Evolutionary conservation across 768 basidiomycete genomes (phyloP), one percentile per base, ranked within the genome.

Genomic region (Thelephora aurantiotincta): DNA sequence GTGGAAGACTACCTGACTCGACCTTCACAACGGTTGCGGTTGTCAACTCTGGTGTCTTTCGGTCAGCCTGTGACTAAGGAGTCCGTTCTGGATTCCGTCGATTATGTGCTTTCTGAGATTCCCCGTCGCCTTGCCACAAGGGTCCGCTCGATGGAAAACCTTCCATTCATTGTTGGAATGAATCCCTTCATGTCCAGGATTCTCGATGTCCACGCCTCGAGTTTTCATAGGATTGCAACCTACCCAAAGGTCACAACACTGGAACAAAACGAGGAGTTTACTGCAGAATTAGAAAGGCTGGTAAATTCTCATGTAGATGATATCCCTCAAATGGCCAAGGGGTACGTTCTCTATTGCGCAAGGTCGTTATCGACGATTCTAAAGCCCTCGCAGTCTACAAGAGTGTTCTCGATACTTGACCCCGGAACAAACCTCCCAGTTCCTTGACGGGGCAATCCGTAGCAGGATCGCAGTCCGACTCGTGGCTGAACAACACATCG

Each of bases 401-500:
- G 91, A 93, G 65, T 86, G 81, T 51, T 70, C 78, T 38, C 74
- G 77, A 45, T 93, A 93, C 62, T 82, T 93, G 72, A 78, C 86
- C 6, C 75, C 85, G 5, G 71, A 70, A n/a, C 78, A 85, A 55
- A 82, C 89, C 54, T 80, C 74, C 63, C 69, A 70, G 48, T 93
- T 93, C 58, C 67, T 93, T 20, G 84, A 93, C 59, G 77, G 78
- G 37, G 80, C 86, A 35, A 91, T 93, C 55, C 79, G 80, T 22
- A 90, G 79, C 57, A 82, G 90, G 48, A 89, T 92, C 48, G 87
- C 86, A 35, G 78, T 92, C 23, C 80, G 90, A 33, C 68, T 93
- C 48, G 85, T 92, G 50, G 90, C 88, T 35, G 90, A 93, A 60
- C 90, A 93, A 56, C 90, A 93, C 60, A 85, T 93, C 34, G 78